These are phyloP conservation scores for Monosporascus sp. DNA, from an alignment of 2,329 filamentous ascomycete species.

Conservation along the genomic window DNA sequence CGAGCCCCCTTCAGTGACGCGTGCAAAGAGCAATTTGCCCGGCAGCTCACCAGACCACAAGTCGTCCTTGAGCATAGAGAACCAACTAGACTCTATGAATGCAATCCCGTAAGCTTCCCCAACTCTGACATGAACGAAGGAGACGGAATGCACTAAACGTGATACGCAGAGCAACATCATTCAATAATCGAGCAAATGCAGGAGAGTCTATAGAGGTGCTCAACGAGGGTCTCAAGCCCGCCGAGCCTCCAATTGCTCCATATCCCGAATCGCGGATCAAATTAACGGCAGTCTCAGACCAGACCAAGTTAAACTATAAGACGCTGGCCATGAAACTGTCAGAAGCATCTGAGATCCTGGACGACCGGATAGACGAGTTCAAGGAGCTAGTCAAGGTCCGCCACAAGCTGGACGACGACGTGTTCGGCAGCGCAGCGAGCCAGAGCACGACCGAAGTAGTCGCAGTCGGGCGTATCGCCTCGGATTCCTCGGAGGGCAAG, in stretches of 20 bases:
- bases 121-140: background rate
- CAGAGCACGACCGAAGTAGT: constrained; percentile 84
- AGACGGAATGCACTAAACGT: constrained; percentile 6
- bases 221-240: constrained; percentile 64
- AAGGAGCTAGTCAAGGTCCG: constrained; percentile 66
- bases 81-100: constrained; percentile 33
- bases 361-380: constrained; percentile 93
- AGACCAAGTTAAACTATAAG: constrained; percentile 87
- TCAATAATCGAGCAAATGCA: constrained; percentile 70
- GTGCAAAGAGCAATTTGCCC: constrained; percentile 37
- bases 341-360: constrained; percentile 86
- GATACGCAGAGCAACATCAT: constrained; percentile 49
- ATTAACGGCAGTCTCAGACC: constrained; percentile 78
- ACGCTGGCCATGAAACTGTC: constrained; percentile 92
- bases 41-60: constrained; percentile 41
- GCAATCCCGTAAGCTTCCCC: constrained; percentile 29
- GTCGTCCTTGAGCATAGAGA: constrained; percentile 33
- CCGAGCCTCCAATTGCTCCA: constrained; percentile 66
- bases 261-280: constrained; percentile 74
- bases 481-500: constrained; percentile 78
- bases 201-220: constrained; percentile 80
- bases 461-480: constrained; percentile 86
- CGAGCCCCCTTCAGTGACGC: constrained; percentile 43
- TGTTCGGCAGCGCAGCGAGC: constrained; percentile 80
- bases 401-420: constrained; percentile 69